Evolutionary conservation across 768 basidiomycete genomes (phyloP).

Genomic region (Candolleomyces efflorescens): DNA sequence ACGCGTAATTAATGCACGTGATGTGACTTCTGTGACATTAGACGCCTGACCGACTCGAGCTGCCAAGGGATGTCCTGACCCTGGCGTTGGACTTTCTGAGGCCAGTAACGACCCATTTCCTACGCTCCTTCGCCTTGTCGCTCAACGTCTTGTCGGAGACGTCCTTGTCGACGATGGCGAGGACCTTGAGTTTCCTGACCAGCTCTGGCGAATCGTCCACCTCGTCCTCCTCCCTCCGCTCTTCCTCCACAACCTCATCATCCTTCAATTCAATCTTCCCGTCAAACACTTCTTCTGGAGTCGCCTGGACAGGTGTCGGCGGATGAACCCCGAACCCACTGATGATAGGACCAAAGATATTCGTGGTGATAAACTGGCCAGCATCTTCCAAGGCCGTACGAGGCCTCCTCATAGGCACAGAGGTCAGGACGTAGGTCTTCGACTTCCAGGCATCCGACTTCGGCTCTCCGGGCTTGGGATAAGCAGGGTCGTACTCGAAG

Average conservation of each 20-base stretch:
- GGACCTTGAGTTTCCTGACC: constrained; percentile 49
- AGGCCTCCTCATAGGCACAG: constrained; percentile 65
- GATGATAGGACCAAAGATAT: constrained; percentile 55
- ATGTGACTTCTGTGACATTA: background rate
- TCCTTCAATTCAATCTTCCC: constrained; percentile 70
- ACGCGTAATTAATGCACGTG: constrained; percentile 14
- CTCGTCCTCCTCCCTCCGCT: constrained; percentile 74
- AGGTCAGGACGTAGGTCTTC: constrained; percentile 58
- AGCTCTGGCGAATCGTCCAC: constrained; percentile 67
- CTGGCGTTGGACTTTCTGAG: constrained; percentile 34
- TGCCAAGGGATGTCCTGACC: no score
- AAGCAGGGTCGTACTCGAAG: constrained; percentile 63
- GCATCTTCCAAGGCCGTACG: constrained; percentile 70
- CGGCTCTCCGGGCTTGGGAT: constrained; percentile 34
- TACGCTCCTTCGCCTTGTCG: constrained; percentile 29
- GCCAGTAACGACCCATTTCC: constrained; percentile 35
- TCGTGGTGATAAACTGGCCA: constrained; percentile 57
- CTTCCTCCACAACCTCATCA: constrained; percentile 75
- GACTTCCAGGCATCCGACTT: constrained; percentile 49
- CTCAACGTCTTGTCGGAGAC: constrained; percentile 22
- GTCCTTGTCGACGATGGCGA: constrained; percentile 33
- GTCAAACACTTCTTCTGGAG: constrained; percentile 64
- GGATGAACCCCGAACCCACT: constrained; percentile 39
- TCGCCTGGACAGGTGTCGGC: constrained; percentile 31
- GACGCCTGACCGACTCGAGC: no score